These are phyloP conservation scores for Priceomyces fermenticarens DNA, from an alignment of 805 yeast genomes.

Conservation along the genomic window DNA sequence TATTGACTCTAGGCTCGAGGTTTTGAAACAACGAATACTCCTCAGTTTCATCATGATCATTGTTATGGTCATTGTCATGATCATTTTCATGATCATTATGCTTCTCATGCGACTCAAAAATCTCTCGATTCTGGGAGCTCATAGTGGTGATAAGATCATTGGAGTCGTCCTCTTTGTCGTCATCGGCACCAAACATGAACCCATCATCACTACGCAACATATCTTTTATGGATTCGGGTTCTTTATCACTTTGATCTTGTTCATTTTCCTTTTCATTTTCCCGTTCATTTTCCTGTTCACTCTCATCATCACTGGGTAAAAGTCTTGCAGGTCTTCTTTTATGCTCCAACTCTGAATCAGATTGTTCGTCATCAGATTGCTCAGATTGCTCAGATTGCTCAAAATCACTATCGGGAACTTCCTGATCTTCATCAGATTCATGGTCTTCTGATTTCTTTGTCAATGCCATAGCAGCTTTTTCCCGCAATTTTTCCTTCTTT, in stretches of 20 bases:
- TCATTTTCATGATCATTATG: not conserved
- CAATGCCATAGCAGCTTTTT: constrained; percentile 33
- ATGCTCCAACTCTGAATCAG: constrained; percentile 6
- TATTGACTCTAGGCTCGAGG: constrained; percentile 20
- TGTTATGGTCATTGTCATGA: constrained; percentile 1
- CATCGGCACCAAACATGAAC: constrained; percentile 25
- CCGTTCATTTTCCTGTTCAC: constrained; percentile 6
- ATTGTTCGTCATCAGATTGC: not conserved
- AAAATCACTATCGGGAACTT: constrained; percentile 5
- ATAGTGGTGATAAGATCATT: constrained; percentile 15
- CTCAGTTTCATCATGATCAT: not conserved
- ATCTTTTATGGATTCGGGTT: constrained; percentile 8
- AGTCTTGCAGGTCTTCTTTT: constrained; percentile 7
- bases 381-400: constrained; percentile 14
- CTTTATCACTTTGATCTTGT: not conserved
- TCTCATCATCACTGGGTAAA: constrained; percentile 9
- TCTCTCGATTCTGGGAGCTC: constrained; percentile 5
- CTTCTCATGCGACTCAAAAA: constrained; percentile 6
- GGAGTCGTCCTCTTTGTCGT: constrained; percentile 9
- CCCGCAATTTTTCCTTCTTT: constrained; percentile 38
- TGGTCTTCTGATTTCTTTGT: constrained; percentile 12
- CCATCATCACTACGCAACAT: constrained; percentile 22
- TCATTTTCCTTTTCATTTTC: constrained; percentile 11
- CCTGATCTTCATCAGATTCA: constrained; percentile 13
- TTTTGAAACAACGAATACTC: constrained; percentile 23